Conservation (phyloP, 2,329 filamentous ascomycete species). For the Fusarium fracticaudum region DNA sequence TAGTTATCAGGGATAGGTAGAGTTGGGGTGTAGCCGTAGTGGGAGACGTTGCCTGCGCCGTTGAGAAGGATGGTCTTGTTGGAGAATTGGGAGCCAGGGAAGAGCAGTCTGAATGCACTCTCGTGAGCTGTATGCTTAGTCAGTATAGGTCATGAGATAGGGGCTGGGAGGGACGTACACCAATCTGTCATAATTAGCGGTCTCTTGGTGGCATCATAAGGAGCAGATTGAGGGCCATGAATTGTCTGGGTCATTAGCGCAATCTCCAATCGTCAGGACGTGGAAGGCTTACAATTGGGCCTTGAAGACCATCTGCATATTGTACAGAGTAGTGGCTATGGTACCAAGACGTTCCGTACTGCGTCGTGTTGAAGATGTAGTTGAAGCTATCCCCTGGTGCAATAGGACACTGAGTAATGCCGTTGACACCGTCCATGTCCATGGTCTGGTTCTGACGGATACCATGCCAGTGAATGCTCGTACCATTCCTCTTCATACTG, state of each 20-base stretch:
- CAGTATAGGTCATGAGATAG: accelerated
- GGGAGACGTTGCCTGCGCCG: constrained; percentile 23
- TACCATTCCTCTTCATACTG: constrained; percentile 29
- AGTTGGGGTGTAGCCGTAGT: constrained; percentile 13
- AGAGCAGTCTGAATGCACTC: constrained; percentile 25
- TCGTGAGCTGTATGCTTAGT: constrained; percentile 1
- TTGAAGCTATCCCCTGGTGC: constrained; percentile 28
- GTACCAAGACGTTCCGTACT: constrained; percentile 41
- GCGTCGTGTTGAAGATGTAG: constrained; percentile 28
- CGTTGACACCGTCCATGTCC: constrained; percentile 40
- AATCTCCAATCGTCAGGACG: too few species aligned
- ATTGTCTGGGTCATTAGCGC: constrained; percentile 10
- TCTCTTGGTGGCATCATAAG: constrained; percentile 26
- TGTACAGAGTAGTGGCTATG: constrained; percentile 39
- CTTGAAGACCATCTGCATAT: constrained; percentile 36
- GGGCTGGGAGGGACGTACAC: constrained; percentile 7
- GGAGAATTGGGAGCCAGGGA: neutral
- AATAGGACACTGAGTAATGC: constrained; percentile 37
- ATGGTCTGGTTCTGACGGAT: constrained; percentile 32
- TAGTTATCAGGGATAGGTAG: constrained; percentile 12
- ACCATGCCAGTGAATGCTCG: constrained; percentile 39
- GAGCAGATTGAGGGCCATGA: constrained; percentile 29
- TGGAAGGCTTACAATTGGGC: constrained; percentile 4
- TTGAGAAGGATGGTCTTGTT: constrained; percentile 37
- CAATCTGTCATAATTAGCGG: constrained; percentile 32